Base-by-base conservation (phyloP, 139 green algal genomes). In the Auxenochlorella protothecoides region DNA sequence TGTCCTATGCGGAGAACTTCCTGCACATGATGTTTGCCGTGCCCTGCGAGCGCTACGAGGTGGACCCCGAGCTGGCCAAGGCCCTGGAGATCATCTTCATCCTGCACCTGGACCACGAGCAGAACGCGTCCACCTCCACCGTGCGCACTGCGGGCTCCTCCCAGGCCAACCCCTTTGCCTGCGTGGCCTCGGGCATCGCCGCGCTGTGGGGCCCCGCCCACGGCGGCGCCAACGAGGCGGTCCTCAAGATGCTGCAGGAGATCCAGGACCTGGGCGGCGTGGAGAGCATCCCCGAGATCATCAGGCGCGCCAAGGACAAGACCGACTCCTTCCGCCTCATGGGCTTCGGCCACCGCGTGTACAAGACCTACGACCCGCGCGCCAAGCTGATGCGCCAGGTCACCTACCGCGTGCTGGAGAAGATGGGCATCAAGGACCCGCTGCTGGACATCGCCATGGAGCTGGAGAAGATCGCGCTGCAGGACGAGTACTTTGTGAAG, bases 311-410 rank as follows among this genome's bases (percentile, higher is more conserved):
- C 12, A 91, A 91, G 79, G 76, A 88, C 79, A 87, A 84, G 72
- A 71, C 64, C 62, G 83, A 89, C 77, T 70, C 78, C 27, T 87
- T 89, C 78, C 75, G 87, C 61, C 77, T 92, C 51, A 90, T 92
- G 85, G 87, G 87, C 65, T 92, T 92, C 71, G 87, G 87, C 15
- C 88, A 92, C 72, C 68, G 87, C 4, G 77, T 91, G 3, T 91
- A 91, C 78, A 91, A 91, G 77, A 87, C 66, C 52, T 89, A 78
- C 76, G 86, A 92, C 74, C 86, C 86, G 2, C 80, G 86, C 55
- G 80, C 86, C 55, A 84, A 83, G 66, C 71, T 92, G 59, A 89
- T 92, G 80, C 66, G 73, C 12, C 55, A 79, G 12, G 68, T 86
- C 10, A 80, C 70, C 52, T 71, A 89, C 70, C 14, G 85, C 55